Evolutionary conservation across 179 eudicot species (phyloP), one percentile per base, ranked within the genome.

Genomic region (Carnegiea gigantea): DNA sequence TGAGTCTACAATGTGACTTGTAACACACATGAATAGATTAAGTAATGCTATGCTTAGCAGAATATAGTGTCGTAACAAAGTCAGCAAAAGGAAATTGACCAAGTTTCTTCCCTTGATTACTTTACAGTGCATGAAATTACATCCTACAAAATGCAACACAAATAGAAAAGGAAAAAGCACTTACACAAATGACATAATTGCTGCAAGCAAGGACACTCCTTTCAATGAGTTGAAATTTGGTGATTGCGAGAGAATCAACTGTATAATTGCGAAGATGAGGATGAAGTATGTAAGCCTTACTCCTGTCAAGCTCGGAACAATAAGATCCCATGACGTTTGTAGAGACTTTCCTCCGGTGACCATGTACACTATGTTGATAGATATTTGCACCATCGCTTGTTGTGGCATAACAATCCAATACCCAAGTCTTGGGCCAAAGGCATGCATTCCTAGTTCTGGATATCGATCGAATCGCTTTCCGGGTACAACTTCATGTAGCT

Each of bases 321-420:
- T 20, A 18, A 89, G 65, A 28, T 87, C 86, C 23, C 33, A 14
- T 5, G 75, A 70, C 78, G 85, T 89, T 80, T 88, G 84, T 80
- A 88, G 70, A 0, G 89, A 89, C 80, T 88, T 89, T 38, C 89
- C 90, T 9, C 90, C 92, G 0, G 92, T 89, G 8, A 89, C 92
- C 92, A 89, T 86, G 70, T 88, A 89, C 1, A 89, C 89, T n/a
- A 89, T 86, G 75, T 83, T 71, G n/a, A 83, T 72, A 9, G 84
- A 81, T 18, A 87, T 83, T 65, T 89, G 87, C 24, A 89, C 91
- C 44, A 89, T 80, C 60, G 84, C 33, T 64, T 89, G 91, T 68
- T 89, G 91, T 0, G 91, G 89, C 83, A 87, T 82, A 2, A 89
- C 91, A 0, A 89, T 70, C 88, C 89, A 89, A 68, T 77, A 84